Base-by-base conservation (phyloP, 2,329 filamentous ascomycete genomes). In the Cryphonectria nitschkei region DNA sequence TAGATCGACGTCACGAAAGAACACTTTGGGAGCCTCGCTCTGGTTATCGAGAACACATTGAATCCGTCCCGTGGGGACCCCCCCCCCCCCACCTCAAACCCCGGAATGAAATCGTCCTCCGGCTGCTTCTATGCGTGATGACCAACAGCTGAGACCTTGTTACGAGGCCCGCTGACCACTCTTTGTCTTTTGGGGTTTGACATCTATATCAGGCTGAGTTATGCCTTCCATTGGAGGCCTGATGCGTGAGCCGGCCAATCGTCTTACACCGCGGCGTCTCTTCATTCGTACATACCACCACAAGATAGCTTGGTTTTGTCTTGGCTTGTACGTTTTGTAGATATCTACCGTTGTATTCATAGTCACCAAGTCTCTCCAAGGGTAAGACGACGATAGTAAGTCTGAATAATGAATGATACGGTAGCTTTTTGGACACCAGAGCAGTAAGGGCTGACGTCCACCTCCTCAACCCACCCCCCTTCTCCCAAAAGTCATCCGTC, bases 211-310 rank as follows among this genome's bases (percentile, higher is more conserved):
- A 61, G 58, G 62, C 62, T 34, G 62, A 46, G 16, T 32, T 19
- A 50, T 32, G 6, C 39, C n/a, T 29, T 13, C 11, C 22, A 9
- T n/a, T n/a, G 46, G 43, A 32, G 39, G n/a, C 29, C 22, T 34
- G 6, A 26, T n/a, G 19, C 4, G 22, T n/a, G 34, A 41, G 29
- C 56, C 34, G 32, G 29, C 54, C 70, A 73, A 70, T 69, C 62
- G 68, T 67, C 75, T 71, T 70, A 75, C 74, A 74, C 68, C 74
- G 73, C 73, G 73, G 70, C 68, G 65, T 67, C 56, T 34, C 39
- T 74, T 75, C 52, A 32, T 26, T 6, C 69, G 70, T 56, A 68
- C 68, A 67, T 56, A 68, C 68, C 65, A 34, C 66, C 56, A 66
- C 68, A 43, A 34, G 39, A 29, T 34, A 4, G 9, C 8, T 11